Evolutionary conservation across 495 filamentous ascomycete genomes (phyloP), one percentile per base, ranked within the genome.

Genomic region (Chaetomium cochliodes): DNA sequence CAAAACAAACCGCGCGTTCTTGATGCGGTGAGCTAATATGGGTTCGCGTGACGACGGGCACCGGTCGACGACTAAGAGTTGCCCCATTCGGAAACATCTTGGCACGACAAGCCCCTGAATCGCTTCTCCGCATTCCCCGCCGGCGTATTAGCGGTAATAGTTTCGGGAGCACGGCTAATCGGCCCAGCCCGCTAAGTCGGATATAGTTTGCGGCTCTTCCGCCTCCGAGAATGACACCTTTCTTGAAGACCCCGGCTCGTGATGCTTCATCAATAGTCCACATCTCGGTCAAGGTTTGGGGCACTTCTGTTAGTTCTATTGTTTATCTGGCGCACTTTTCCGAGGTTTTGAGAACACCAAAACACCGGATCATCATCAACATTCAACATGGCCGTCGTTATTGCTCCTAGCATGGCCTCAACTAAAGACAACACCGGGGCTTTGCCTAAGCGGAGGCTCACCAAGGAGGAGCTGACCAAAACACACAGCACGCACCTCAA

Each of bases 171-270:
- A 58, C 66, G 66, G 66, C 51, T 68, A 68, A 58, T 51, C 25
- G n/a, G 23, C 25, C 53, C 50, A 67, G 50, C 44, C 65, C 69
- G 54, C 71, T 75, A 73, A 63, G 62, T 70, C 72, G 33, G 57
- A 73, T 69, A 50, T 58, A 67, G 73, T 30, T 68, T 61, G 67
- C 73, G 73, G 73, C 69, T 75, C 64, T 56, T 64, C 55, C 28
- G 26, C 62, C 58, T 75, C 73, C 73, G 73, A 75, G 67, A 65
- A 73, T 73, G 73, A 69, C 73, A 75, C 73, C 70, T 73, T 69
- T 28, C 52, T 16, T 63, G 23, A 64, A 63, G 23, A 63, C 22
- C 23, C 37, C 41, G 60, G 23, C 11, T 26, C 57, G 47, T 20
- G 9, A 52, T 33, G 22, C 47, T 62, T 46, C 20, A 51, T 39